These are phyloP conservation scores for Irpex sp. DNA, from an alignment of 1,284 basidiomycete genomes.

Conservation along the genomic window DNA sequence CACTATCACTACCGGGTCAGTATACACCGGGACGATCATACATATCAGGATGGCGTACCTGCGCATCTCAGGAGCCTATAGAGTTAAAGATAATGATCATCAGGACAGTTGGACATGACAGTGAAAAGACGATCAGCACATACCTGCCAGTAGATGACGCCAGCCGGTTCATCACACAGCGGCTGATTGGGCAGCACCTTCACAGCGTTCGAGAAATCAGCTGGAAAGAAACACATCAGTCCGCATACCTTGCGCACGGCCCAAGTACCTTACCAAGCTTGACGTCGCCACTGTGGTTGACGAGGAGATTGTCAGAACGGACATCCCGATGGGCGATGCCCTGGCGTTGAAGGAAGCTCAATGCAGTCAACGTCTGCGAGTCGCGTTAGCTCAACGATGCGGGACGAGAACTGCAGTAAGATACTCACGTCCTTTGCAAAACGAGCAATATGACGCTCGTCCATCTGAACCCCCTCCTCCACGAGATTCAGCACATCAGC, in stretches of 20 bases:
- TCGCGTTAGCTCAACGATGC: slow-evolving; percentile 1
- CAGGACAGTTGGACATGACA: slow-evolving; percentile 1
- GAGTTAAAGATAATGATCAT: slow-evolving; percentile 1
- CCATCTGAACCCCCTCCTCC: slow-evolving; percentile 53
- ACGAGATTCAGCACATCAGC: slow-evolving; percentile 70
- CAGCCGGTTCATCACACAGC: slow-evolving; percentile 51
- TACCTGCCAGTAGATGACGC: slow-evolving; percentile 76
- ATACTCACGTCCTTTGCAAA: slow-evolving; percentile 70
- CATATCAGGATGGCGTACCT: slow-evolving; percentile 36
- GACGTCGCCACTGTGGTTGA: slow-evolving; percentile 62
- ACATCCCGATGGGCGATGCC: slow-evolving; percentile 76
- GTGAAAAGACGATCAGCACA: slow-evolving; percentile 13
- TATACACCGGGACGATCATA: not conserved
- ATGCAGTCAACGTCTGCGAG: slow-evolving; percentile 53
- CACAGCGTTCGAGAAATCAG: slow-evolving; percentile 75
- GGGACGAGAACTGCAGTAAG: slow-evolving; percentile 4
- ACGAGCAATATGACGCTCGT: slow-evolving; percentile 63
- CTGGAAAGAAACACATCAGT: slow-evolving; percentile 30
- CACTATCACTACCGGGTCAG: slow-evolving; percentile 32
- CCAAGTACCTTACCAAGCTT: slow-evolving; percentile 58
- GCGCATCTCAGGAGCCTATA: slow-evolving; percentile 61
- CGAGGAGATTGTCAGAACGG: slow-evolving; percentile 73
- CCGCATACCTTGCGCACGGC: not conserved
- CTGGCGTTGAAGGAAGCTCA: slow-evolving; percentile 59
- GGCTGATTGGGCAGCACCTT: slow-evolving; percentile 47